A percentile compares a stretch with the other conserved stretches of the same genome.
phyloP scores from a whole-genome alignment of 345 rosid species.

The Populus simonii region DNA sequence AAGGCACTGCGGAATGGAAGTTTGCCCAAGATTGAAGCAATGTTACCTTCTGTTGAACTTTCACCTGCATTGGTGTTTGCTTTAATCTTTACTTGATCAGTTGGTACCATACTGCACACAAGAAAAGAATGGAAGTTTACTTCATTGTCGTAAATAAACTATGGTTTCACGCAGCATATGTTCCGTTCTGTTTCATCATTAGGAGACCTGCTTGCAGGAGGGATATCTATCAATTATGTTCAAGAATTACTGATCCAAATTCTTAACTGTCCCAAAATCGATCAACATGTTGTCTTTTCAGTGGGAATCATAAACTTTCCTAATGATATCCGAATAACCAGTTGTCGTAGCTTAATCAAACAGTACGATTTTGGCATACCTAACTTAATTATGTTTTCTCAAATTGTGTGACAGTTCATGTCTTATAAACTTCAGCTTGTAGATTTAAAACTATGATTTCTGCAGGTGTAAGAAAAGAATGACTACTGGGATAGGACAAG shows the following conservation, averaged over 20 bases:
- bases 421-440: background rate
- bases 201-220: conserved; percentile 1
- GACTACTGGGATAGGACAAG: background rate
- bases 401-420: background rate
- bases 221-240: background rate
- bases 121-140: background rate
- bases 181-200: background rate
- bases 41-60: background rate
- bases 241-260: background rate
- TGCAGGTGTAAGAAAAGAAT: background rate
- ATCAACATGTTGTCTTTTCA: background rate
- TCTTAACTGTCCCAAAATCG: background rate
- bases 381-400: background rate
- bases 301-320: background rate
- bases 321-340: background rate
- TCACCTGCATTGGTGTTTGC: background rate
- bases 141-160: background rate
- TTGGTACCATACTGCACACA: background rate
- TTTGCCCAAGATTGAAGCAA: conserved; percentile 17
- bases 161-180: background rate
- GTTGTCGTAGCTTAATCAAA: background rate
- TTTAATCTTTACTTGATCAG: background rate
- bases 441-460: background rate
- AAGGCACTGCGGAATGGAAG: conserved; percentile 13
- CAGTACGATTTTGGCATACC: background rate